Evolutionary conservation across 148 eudicot genomes (phyloP).

Genomic region (Camellia lanceoleosa): DNA sequence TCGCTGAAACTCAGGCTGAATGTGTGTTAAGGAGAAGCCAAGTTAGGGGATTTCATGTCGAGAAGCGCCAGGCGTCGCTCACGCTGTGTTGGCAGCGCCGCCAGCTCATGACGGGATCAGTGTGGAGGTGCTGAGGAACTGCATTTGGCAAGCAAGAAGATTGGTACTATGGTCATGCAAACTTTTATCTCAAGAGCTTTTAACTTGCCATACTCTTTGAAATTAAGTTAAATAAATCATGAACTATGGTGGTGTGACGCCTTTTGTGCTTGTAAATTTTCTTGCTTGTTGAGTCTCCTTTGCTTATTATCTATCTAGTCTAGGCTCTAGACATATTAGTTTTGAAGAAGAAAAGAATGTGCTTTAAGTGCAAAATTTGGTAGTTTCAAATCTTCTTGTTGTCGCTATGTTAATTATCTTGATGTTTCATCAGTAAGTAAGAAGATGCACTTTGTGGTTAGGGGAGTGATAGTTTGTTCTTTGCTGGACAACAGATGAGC

Average conservation of each 20-base stretch:
- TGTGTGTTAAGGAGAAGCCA: constrained; percentile 33
- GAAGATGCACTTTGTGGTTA: not conserved
- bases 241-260: not conserved
- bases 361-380: constrained; percentile 2
- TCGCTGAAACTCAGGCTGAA: constrained; percentile 50
- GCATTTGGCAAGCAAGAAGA: constrained; percentile 12
- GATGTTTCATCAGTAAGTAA: not conserved
- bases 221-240: not conserved
- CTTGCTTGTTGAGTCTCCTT: constrained; percentile 18
- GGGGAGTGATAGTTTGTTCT: not conserved
- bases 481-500: not conserved
- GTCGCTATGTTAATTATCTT: constrained; percentile 1
- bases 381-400: not conserved
- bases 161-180: not conserved
- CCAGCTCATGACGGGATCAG: constrained; percentile 45
- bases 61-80: constrained; percentile 39
- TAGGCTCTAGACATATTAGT: not conserved
- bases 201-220: not conserved
- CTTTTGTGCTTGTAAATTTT: constrained; percentile 11
- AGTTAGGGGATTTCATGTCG: constrained; percentile 43
- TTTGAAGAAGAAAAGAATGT: not conserved
- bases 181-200: constrained; percentile 39
- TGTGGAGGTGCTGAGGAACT: constrained; percentile 48
- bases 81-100: constrained; percentile 43
- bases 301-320: constrained; percentile 17